Evolutionary conservation across 176 grass and related monocot species (phyloP).

Genomic region (Eragrostis curvula): DNA sequence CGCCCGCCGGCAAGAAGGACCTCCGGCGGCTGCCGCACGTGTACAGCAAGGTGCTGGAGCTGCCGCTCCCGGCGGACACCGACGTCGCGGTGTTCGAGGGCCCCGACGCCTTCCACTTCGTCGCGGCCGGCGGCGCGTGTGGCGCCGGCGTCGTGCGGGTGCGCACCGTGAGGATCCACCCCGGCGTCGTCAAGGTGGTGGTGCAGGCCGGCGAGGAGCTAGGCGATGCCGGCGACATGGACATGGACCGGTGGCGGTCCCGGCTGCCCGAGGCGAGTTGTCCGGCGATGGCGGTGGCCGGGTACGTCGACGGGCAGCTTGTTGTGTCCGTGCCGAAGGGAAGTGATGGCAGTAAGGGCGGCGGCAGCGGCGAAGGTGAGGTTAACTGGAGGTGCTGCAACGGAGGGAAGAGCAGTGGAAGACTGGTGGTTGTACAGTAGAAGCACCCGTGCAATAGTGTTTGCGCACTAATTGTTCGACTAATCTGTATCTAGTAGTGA

Average conservation of each 20-base stretch:
- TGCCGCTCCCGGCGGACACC: slow-evolving; percentile 72
- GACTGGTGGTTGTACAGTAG: slow-evolving; percentile 58
- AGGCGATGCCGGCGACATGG: slow-evolving; percentile 49
- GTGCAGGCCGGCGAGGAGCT: slow-evolving; percentile 39
- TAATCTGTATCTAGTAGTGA: slow-evolving; percentile 2
- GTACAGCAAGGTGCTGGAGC: slow-evolving; percentile 91
- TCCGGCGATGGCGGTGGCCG: slow-evolving; percentile 58
- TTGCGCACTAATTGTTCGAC: not conserved
- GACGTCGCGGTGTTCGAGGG: slow-evolving; percentile 63
- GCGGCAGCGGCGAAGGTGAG: slow-evolving; percentile 19
- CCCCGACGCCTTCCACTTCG: slow-evolving; percentile 67
- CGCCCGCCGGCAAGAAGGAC: slow-evolving; percentile 38
- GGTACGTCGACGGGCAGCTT: slow-evolving; percentile 60
- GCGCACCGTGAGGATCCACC: slow-evolving; percentile 60
- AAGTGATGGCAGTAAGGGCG: not conserved
- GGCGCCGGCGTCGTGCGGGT: slow-evolving; percentile 37
- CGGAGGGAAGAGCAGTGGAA: slow-evolving; percentile 40
- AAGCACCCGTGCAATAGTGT: not conserved
- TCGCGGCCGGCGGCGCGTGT: slow-evolving; percentile 21
- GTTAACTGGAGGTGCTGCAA: slow-evolving; percentile 39
- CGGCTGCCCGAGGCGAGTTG: slow-evolving; percentile 59
- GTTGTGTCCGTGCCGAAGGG: slow-evolving; percentile 79
- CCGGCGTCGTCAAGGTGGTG: slow-evolving; percentile 74
- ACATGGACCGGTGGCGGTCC: slow-evolving; percentile 73
- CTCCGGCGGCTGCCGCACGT: slow-evolving; percentile 84